Evolutionary conservation across 768 basidiomycete species (phyloP).

Genomic region (Pleurotus cornucopiae): DNA sequence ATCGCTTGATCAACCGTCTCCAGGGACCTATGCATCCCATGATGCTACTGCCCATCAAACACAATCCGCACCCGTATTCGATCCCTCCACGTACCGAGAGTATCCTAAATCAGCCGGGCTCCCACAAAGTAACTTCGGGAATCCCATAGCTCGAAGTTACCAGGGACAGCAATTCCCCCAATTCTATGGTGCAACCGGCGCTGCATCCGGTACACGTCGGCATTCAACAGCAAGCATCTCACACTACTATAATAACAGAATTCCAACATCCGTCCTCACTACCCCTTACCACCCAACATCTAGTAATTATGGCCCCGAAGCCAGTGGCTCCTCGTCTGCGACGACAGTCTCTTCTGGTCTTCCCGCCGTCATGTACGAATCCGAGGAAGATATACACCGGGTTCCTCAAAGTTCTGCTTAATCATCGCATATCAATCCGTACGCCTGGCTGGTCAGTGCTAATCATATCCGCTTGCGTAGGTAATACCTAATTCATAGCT

Average conservation of each 20-base stretch:
- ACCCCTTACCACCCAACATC: conserved; percentile 22
- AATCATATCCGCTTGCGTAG: conserved; percentile 7
- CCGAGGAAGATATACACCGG: conserved; percentile 9
- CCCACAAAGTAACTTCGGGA: background rate
- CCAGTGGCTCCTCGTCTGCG: background rate
- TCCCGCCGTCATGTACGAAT: conserved; percentile 11
- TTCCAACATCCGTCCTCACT: conserved; percentile 23
- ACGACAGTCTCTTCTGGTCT: conserved; percentile 15
- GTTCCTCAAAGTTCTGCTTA: background rate
- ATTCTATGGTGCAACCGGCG: background rate
- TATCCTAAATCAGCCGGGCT: conserved; percentile 6
- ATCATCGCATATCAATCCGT: background rate
- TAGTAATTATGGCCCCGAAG: conserved; percentile 12
- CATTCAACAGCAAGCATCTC: conserved; percentile 11
- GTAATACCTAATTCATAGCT: conserved; percentile 1
- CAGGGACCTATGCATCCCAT: conserved; percentile 4
- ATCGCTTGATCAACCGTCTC: conserved; percentile 4
- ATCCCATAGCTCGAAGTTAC: background rate
- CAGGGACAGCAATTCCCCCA: background rate
- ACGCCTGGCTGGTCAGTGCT: conserved; percentile 4
- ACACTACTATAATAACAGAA: conserved; percentile 11
- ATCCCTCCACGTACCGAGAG: background rate
- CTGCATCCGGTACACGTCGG: conserved; percentile 8
- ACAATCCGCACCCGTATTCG: conserved; percentile 4
- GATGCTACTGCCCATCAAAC: conserved; percentile 6